Conservation (phyloP, 257 asterid species). For the Thymus mandschuricus region DNA sequence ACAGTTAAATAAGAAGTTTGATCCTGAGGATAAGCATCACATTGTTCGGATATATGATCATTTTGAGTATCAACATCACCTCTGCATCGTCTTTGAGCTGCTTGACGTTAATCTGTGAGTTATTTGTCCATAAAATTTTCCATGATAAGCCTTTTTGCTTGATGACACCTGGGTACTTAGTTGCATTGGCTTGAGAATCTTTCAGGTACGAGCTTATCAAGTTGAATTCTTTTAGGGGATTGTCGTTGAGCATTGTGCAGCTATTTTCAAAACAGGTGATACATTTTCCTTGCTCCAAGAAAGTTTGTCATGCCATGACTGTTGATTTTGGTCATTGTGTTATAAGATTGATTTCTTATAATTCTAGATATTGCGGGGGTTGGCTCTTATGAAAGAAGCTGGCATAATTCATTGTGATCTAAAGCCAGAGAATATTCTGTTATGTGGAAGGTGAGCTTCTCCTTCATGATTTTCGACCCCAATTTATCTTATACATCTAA, state of each 20-base stretch:
- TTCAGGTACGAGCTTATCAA: slow-evolving; percentile 96
- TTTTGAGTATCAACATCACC: slow-evolving; percentile 82
- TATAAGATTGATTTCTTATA: slow-evolving; percentile 31
- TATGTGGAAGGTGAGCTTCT: slow-evolving; percentile 81
- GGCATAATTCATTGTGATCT: slow-evolving; percentile 96
- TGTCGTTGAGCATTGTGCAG: slow-evolving; percentile 92
- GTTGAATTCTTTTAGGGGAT: slow-evolving; percentile 87
- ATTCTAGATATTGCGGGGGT: slow-evolving; percentile 83
- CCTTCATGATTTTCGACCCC: slow-evolving; percentile 35
- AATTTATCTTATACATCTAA: slow-evolving; percentile 29
- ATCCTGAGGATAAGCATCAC: slow-evolving; percentile 99
- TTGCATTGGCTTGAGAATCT: slow-evolving; percentile 34
- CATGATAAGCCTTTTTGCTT: slow-evolving; percentile 21
- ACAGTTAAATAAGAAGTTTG: slow-evolving; percentile 93
- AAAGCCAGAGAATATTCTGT: slow-evolving; percentile 97
- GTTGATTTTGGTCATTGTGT: slow-evolving; percentile 24
- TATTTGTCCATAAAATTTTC: slow-evolving; percentile 21
- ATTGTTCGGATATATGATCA: slow-evolving; percentile 96
- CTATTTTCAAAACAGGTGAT: slow-evolving; percentile 94
- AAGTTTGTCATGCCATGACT: slow-evolving; percentile 28
- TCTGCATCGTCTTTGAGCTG: slow-evolving; percentile 95
- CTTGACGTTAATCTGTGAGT: slow-evolving; percentile 96
- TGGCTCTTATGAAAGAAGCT: slow-evolving; percentile 94
- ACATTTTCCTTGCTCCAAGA: slow-evolving; percentile 34
- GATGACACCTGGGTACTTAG: slow-evolving; percentile 26